Evolutionary conservation across 495 filamentous ascomycete genomes (phyloP).

Genomic region (Neurospora terricola): DNA sequence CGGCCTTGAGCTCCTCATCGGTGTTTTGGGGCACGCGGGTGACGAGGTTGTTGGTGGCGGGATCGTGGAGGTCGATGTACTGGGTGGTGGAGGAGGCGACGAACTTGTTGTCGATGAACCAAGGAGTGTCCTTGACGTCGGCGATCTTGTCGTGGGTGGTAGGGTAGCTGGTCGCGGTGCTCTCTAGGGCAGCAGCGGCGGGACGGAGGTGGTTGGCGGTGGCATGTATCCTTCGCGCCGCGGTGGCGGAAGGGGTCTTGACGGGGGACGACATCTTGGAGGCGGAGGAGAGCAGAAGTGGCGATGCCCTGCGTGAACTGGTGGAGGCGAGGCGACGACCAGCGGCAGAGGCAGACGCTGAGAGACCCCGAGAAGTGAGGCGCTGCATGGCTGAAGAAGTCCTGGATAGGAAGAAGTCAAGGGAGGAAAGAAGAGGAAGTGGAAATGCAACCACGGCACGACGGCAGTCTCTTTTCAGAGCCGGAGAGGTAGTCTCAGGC

Average conservation of each 20-base stretch:
- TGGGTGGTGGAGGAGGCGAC: constrained; percentile 59
- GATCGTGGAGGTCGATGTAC: constrained; percentile 92
- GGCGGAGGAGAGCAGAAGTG: constrained; percentile 12
- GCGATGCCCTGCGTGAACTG: constrained; percentile 6
- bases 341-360: constrained; percentile 14
- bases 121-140: constrained; percentile 68
- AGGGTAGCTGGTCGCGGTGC: constrained; percentile 61
- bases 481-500: background rate
- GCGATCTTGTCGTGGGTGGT: constrained; percentile 72
- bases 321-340: constrained; percentile 4
- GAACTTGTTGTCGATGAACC: constrained; percentile 90
- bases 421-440: background rate
- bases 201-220: constrained; percentile 49
- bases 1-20: constrained; percentile 76
- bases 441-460: background rate
- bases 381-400: constrained; percentile 31
- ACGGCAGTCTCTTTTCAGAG: background rate
- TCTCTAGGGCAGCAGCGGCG: constrained; percentile 39
- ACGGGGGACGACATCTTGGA: constrained; percentile 27
- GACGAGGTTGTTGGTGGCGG: constrained; percentile 94
- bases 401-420: constrained; percentile 16
- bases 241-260: constrained; percentile 17
- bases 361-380: constrained; percentile 10
- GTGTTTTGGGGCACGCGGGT: constrained; percentile 97
- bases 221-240: constrained; percentile 44